These are phyloP conservation scores for Penicillium expansum DNA, from an alignment of 2,329 filamentous ascomycete genomes.

Conservation along the genomic window DNA sequence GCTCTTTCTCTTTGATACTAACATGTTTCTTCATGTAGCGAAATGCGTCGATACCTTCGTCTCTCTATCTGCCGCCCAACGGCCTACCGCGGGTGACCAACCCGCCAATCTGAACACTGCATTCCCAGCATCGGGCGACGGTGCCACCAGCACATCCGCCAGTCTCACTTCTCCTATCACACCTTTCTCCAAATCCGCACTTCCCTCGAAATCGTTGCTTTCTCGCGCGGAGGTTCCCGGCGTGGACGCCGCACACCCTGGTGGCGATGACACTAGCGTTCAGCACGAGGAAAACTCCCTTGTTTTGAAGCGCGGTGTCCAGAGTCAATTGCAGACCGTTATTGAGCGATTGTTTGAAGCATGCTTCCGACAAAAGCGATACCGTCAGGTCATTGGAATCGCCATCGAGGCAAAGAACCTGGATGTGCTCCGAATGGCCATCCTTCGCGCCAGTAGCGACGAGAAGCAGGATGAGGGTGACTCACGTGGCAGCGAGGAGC, in stretches of 20 bases:
- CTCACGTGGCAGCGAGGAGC: slow-evolving; percentile 70
- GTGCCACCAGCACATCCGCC: slow-evolving; percentile 63
- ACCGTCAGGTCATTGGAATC: slow-evolving; percentile 94
- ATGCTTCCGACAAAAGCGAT: slow-evolving; percentile 81
- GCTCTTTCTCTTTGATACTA: not conserved
- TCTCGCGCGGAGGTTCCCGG: slow-evolving; percentile 69
- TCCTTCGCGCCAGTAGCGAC: slow-evolving; percentile 83
- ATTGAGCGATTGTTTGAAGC: slow-evolving; percentile 89
- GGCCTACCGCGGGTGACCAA: slow-evolving; percentile 49
- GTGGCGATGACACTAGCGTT: slow-evolving; percentile 55
- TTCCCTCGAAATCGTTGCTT: slow-evolving; percentile 93
- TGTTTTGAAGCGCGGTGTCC: slow-evolving; percentile 69
- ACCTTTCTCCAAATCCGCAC: slow-evolving; percentile 88
- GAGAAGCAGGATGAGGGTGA: slow-evolving; percentile 67
- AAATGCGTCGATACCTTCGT: slow-evolving; percentile 99
- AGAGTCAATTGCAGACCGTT: slow-evolving; percentile 75
- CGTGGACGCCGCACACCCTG: slow-evolving; percentile 56
- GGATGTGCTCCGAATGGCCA: slow-evolving; percentile 79
- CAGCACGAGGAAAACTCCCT: slow-evolving; percentile 58
- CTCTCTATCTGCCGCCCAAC: slow-evolving; percentile 65
- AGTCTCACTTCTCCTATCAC: slow-evolving; percentile 81
- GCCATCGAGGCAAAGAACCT: slow-evolving; percentile 92
- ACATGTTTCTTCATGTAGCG: slow-evolving; percentile 44
- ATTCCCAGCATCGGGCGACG: slow-evolving; percentile 66
- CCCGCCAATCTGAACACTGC: slow-evolving; percentile 73